These are phyloP conservation scores for Nemania abortiva DNA, from an alignment of 2,329 filamentous ascomycete species.

Conservation along the genomic window DNA sequence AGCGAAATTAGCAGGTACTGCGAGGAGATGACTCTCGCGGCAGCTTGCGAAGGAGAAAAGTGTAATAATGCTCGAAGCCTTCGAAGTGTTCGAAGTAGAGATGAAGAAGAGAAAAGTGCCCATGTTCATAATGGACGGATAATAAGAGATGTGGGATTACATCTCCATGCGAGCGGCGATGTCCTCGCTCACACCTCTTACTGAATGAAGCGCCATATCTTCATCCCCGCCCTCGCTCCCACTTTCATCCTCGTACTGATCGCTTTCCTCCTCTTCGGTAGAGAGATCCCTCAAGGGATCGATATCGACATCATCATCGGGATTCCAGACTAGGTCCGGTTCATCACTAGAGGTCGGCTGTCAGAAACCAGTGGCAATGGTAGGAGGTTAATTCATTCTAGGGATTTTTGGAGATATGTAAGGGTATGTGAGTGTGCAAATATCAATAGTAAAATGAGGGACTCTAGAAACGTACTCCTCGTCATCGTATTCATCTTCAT, in stretches of 20 bases:
- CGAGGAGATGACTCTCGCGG: slow-evolving; percentile 1
- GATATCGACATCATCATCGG: slow-evolving; percentile 69
- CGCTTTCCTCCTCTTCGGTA: slow-evolving; percentile 61
- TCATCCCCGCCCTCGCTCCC: slow-evolving; percentile 58
- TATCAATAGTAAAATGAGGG: not conserved
- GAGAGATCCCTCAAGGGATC: slow-evolving; percentile 66
- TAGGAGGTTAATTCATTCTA: not conserved
- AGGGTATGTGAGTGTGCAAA: not conserved
- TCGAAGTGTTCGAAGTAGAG: slow-evolving; percentile 2
- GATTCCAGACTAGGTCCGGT: slow-evolving; percentile 61
- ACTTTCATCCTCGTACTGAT: slow-evolving; percentile 58
- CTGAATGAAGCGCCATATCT: slow-evolving; percentile 57
- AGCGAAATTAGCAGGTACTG: not conserved
- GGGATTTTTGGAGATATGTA: not conserved
- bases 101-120: not conserved
- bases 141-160: slow-evolving; percentile 49
- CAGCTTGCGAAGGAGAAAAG: not conserved
- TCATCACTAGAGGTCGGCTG: slow-evolving; percentile 41
- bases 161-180: slow-evolving; percentile 73
- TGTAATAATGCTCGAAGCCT: not conserved
- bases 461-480: slow-evolving; percentile 53
- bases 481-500: slow-evolving; percentile 62
- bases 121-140: not conserved
- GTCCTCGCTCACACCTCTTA: slow-evolving; percentile 72
- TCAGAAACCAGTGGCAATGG: not conserved